phyloP scores from a whole-genome alignment of 495 filamentous ascomycete genomes.

The Aspergillus hancockii region DNA sequence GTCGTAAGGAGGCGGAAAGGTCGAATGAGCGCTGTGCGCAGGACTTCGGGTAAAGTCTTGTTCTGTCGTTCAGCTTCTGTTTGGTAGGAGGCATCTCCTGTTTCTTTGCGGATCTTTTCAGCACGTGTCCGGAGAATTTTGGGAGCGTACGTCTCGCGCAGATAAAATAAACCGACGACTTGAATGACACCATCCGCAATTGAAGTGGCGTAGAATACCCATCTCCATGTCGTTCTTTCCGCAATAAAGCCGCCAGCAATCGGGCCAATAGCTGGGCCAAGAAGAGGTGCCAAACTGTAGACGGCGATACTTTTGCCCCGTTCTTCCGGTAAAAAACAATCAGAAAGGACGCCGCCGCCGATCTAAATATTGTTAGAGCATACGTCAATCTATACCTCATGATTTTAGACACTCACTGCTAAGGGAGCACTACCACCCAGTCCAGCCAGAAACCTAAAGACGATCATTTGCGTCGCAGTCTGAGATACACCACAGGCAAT shows the following conservation, averaged over 20 bases:
- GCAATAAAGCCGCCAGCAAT: slow-evolving; percentile 68
- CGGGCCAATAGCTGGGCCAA: slow-evolving; percentile 67
- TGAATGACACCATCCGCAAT: slow-evolving; percentile 66
- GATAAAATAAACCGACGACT: slow-evolving; percentile 61
- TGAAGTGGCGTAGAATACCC: slow-evolving; percentile 66
- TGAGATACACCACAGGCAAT: slow-evolving; percentile 53
- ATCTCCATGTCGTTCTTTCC: slow-evolving; percentile 68
- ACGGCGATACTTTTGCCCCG: slow-evolving; percentile 64
- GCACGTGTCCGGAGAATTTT: slow-evolving; percentile 60
- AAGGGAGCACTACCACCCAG: slow-evolving; percentile 57
- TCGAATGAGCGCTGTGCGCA: slow-evolving; percentile 50
- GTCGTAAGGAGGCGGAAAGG: slow-evolving; percentile 61
- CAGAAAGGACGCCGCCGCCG: slow-evolving; percentile 61
- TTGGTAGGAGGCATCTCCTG: slow-evolving; percentile 59
- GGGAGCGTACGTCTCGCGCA: slow-evolving; percentile 72
- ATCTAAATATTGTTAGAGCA: slow-evolving; percentile 31
- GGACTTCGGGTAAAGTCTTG: slow-evolving; percentile 40
- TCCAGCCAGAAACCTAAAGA: slow-evolving; percentile 58
- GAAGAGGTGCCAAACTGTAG: slow-evolving; percentile 64
- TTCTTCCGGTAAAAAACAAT: slow-evolving; percentile 64
- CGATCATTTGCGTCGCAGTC: slow-evolving; percentile 54
- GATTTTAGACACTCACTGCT: slow-evolving; percentile 36
- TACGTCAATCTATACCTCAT: neutral
- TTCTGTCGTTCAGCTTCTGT: slow-evolving; percentile 63
- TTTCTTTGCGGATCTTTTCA: slow-evolving; percentile 58